Percentiles rank a stretch among this genome's conserved stretches.
phyloP scores from a whole-genome alignment of 768 basidiomycete genomes.

The Boletus fagicola region DNA sequence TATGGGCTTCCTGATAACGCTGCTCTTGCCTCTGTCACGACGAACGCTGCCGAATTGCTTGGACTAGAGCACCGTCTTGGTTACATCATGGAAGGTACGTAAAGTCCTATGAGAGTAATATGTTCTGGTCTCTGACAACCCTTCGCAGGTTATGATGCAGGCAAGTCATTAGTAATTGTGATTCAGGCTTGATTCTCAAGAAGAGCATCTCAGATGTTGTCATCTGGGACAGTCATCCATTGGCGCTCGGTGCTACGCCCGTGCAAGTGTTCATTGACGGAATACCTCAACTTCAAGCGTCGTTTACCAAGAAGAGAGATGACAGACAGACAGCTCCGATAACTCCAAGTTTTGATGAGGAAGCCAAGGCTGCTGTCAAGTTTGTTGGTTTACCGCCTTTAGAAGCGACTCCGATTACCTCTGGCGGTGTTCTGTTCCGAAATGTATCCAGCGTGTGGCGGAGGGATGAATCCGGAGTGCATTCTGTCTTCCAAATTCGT shows the following conservation, averaged over 20 bases:
- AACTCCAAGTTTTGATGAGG: slow-evolving; percentile 59
- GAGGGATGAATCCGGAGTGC: slow-evolving; percentile 23
- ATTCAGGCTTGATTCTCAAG: background rate
- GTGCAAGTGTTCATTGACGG: slow-evolving; percentile 83
- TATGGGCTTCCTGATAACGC: slow-evolving; percentile 71
- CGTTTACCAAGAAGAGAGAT: slow-evolving; percentile 44
- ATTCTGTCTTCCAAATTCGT: slow-evolving; percentile 15
- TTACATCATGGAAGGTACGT: slow-evolving; percentile 57
- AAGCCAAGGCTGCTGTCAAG: slow-evolving; percentile 54
- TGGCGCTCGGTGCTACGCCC: slow-evolving; percentile 77
- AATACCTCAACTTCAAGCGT: slow-evolving; percentile 54
- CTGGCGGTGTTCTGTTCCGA: slow-evolving; percentile 46
- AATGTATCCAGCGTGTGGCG: slow-evolving; percentile 45
- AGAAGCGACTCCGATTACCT: slow-evolving; percentile 34
- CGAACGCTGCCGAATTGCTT: slow-evolving; percentile 65
- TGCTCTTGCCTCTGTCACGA: slow-evolving; percentile 74
- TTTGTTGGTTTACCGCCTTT: slow-evolving; percentile 74
- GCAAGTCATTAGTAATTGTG: slow-evolving; percentile 15
- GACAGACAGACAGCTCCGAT: slow-evolving; percentile 50
- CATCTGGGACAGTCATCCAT: slow-evolving; percentile 75
- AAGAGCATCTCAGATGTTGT: slow-evolving; percentile 41
- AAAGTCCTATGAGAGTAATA: background rate
- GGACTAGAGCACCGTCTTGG: slow-evolving; percentile 85
- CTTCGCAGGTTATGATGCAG: slow-evolving; percentile 64
- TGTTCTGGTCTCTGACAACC: slow-evolving; percentile 1